These are phyloP conservation scores for Paecilomyces dactylethromorphus DNA, from an alignment of 2,329 filamentous ascomycete species.

Conservation along the genomic window DNA sequence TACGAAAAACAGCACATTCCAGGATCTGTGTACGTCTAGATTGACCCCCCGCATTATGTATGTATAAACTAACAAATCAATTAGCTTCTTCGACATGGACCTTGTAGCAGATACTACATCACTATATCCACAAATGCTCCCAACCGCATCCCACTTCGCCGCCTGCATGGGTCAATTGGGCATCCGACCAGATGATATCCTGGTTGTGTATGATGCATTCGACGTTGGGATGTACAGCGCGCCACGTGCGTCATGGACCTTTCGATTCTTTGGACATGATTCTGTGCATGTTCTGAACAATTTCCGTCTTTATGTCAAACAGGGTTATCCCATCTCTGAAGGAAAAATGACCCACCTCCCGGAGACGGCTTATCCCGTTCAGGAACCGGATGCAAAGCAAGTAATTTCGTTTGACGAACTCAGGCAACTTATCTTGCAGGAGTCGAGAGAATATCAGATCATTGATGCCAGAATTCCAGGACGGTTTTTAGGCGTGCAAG, in stretches of 20 bases:
- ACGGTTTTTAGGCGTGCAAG: slow-evolving; percentile 13
- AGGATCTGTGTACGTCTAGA: slow-evolving; percentile 13
- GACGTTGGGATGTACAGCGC: slow-evolving; percentile 22
- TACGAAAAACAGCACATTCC: slow-evolving; percentile 16
- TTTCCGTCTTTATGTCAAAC: slow-evolving; percentile 16
- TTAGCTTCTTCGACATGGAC: slow-evolving; percentile 25
- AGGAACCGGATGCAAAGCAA: not conserved
- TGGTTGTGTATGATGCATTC: slow-evolving; percentile 22
- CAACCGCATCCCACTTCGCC: slow-evolving; percentile 16
- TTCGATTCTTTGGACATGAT: slow-evolving; percentile 18
- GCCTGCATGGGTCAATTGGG: slow-evolving; percentile 12
- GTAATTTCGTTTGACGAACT: not conserved
- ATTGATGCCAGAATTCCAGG: slow-evolving; percentile 14
- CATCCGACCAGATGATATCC: slow-evolving; percentile 14
- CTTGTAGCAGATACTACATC: slow-evolving; percentile 13
- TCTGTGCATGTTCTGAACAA: slow-evolving; percentile 23
- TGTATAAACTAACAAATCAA: not conserved
- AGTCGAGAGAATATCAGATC: slow-evolving; percentile 8
- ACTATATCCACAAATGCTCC: slow-evolving; percentile 22
- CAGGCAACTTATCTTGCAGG: not conserved
- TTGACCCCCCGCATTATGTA: not conserved
- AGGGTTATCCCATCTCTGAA: slow-evolving; percentile 11
- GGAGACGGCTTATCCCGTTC: not conserved
- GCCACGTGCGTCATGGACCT: slow-evolving; percentile 23
- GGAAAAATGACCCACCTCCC: slow-evolving; percentile 2